Percentiles rank a stretch among this genome's conserved stretches.
phyloP scores from a whole-genome alignment of 2,329 filamentous ascomycete species.

The Epichloe typhina region DNA sequence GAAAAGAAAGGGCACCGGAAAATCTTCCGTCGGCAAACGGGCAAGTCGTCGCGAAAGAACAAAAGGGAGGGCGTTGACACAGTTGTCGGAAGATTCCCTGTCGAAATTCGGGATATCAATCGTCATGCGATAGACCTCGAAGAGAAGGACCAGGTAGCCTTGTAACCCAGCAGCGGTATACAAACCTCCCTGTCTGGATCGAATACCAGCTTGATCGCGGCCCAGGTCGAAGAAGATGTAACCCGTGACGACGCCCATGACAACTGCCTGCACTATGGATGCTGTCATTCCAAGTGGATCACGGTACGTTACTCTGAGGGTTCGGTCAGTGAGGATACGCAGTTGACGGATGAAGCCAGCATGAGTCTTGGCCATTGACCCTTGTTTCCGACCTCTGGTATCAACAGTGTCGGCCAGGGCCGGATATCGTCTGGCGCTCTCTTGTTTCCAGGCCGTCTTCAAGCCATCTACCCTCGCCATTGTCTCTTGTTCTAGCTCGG shows the following conservation, averaged over 20 bases:
- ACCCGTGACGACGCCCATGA: slow-evolving; percentile 58
- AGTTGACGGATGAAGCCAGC: slow-evolving; percentile 50
- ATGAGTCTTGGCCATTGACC: slow-evolving; percentile 23
- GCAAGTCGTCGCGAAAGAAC: slow-evolving; percentile 57
- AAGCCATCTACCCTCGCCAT: slow-evolving; percentile 46
- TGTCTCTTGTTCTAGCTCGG: slow-evolving; percentile 49
- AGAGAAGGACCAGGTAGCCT: slow-evolving; percentile 63
- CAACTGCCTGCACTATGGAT: slow-evolving; percentile 53
- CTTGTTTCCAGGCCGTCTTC: slow-evolving; percentile 43
- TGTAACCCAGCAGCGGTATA: slow-evolving; percentile 62
- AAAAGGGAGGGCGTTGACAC: slow-evolving; percentile 56
- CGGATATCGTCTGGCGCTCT: slow-evolving; percentile 18
- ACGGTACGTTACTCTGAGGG: slow-evolving; percentile 58
- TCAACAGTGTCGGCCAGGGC: slow-evolving; percentile 9
- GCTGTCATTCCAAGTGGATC: slow-evolving; percentile 66
- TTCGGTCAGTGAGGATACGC: slow-evolving; percentile 52
- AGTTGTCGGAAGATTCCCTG: slow-evolving; percentile 59
- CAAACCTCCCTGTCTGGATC: slow-evolving; percentile 58
- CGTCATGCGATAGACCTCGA: slow-evolving; percentile 62
- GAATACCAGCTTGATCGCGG: slow-evolving; percentile 55
- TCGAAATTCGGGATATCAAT: slow-evolving; percentile 67
- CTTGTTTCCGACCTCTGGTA: slow-evolving; percentile 6
- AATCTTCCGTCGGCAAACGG: slow-evolving; percentile 55
- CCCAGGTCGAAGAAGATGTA: slow-evolving; percentile 59
- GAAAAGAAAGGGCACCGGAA: slow-evolving; percentile 60